Base-by-base conservation (phyloP, 805 yeast genomes). In the Starmerella vaccinii region DNA sequence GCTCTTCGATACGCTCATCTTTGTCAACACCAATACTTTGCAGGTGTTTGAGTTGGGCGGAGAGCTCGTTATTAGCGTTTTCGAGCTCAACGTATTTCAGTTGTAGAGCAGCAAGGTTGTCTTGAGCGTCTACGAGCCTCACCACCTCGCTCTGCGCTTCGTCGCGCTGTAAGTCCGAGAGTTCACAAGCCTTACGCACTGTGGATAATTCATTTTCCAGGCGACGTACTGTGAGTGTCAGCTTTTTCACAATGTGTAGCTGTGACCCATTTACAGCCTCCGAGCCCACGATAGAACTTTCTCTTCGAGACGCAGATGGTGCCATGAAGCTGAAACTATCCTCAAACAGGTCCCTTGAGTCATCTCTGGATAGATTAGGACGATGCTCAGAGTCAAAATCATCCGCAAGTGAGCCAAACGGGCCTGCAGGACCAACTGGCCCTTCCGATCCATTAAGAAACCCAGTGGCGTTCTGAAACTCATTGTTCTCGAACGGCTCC, bases 11-110 rank as follows among this genome's bases (percentile, higher is more conserved):
- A 55, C 72, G 74, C 63, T 94, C 98, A 5, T 86, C 75, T 63
- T 88, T 88, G 62, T 89, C 96, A 5, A 95, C 95, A 15, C 90
- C 71, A 51, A 84, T 63, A 58, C 80, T 84, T 42, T 88, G 67
- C 22, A 55, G 47, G 23, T 7, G 24, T 5, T 45, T 51, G 45
- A 84, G 75, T 5, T 82, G 76, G 49, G 74, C 72, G 53, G 78
- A 78, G 5, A 76, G 61, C 19, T 64, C 72, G 41, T 78, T 53
- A 22, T 67, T 71, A 0, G 62, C 63, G 0, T 77, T 61, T 26
- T 61, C 57, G n/a, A 34, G 49, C 8, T 51, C 46, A 18, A 64
- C 59, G 18, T 47, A 32, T 15, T 24, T 75, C 61, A 5, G 59
- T 59, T 1, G 58, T 63, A 38, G 68, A 60, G 49, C 70, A 13